Conservation (phyloP, 2,329 filamentous ascomycete species). For the Leptographium lundbergii region DNA sequence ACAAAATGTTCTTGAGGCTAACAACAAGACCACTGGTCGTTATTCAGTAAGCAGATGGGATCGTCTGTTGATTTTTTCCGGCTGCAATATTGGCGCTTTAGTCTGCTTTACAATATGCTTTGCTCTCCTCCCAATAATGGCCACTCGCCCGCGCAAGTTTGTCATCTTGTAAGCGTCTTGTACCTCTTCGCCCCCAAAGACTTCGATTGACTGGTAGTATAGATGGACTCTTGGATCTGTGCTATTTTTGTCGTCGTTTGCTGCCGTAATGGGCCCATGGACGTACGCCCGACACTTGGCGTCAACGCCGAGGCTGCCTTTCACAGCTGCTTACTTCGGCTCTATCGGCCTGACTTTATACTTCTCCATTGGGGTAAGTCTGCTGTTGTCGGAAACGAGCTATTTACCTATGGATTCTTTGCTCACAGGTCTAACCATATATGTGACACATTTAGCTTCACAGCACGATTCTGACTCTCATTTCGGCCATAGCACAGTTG, state of each 20-base stretch:
- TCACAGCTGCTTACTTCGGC: conserved; percentile 89
- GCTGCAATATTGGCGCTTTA: conserved; percentile 77
- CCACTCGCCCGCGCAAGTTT: conserved; percentile 80
- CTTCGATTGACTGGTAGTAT: conserved; percentile 6
- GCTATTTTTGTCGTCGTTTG: conserved; percentile 85
- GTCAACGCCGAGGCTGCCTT: conserved; percentile 75
- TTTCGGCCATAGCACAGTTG: conserved; percentile 74
- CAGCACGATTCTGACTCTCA: conserved; percentile 70
- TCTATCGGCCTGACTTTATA: conserved; percentile 83
- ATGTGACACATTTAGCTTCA: conserved; percentile 47
- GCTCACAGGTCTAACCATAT: conserved; percentile 9
- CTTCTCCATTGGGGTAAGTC: conserved; percentile 70
- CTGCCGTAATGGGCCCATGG: conserved; percentile 83
- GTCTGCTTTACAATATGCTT: conserved; percentile 93
- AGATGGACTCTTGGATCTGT: conserved; percentile 93
- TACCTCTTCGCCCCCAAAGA: neutral
- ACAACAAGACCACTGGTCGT: conserved; percentile 17
- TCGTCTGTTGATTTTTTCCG: conserved; percentile 79
- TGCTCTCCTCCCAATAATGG: conserved; percentile 72
- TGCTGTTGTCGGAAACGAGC: neutral
- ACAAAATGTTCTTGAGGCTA: conserved; percentile 4
- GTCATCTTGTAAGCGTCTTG: conserved; percentile 74
- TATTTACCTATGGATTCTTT: neutral
- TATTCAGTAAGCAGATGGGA: conserved; percentile 88
- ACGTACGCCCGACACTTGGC: conserved; percentile 74